Conservation (phyloP, 345 rosid species). For the Carallia brachiata region DNA sequence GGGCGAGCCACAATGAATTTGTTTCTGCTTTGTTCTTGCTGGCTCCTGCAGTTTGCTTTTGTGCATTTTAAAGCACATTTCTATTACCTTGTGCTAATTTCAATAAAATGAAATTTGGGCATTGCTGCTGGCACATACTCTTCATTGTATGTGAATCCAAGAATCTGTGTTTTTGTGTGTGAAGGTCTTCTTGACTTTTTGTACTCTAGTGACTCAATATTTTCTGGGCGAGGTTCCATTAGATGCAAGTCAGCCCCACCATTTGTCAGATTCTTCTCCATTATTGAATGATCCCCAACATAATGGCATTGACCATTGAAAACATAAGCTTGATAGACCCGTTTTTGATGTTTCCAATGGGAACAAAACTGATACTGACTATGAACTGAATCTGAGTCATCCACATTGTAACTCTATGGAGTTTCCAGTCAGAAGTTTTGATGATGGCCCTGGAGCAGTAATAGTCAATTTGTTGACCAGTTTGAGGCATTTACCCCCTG, state of each 20-base stretch:
- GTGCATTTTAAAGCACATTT: background rate
- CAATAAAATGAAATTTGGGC: background rate
- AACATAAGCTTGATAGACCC: conserved; percentile 34
- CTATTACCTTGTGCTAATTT: background rate
- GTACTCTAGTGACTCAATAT: conserved; percentile 78
- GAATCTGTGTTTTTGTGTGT: conserved; percentile 5
- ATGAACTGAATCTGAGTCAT: conserved; percentile 34
- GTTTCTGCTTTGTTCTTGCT: background rate
- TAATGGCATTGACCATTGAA: conserved; percentile 46
- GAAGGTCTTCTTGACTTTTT: conserved; percentile 83
- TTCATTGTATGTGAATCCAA: background rate
- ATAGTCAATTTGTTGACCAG: conserved; percentile 85
- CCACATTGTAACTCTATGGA: conserved; percentile 36
- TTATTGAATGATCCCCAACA: conserved; percentile 54
- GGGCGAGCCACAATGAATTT: no score
- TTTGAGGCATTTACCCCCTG: conserved; percentile 87
- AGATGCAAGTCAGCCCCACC: conserved; percentile 34
- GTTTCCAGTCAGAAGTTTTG: conserved; percentile 43
- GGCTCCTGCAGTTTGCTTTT: background rate
- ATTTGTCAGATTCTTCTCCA: conserved; percentile 73
- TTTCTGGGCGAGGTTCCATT: conserved; percentile 85
- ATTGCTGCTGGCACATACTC: background rate
- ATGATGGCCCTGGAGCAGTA: conserved; percentile 86
- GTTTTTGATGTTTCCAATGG: conserved; percentile 28
- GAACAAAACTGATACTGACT: conserved; percentile 30